A percentile compares a stretch with the other conserved stretches of the same genome.
These are phyloP conservation scores for Alternaria rosae DNA, from an alignment of 2,329 filamentous ascomycete species.

Conservation along the genomic window DNA sequence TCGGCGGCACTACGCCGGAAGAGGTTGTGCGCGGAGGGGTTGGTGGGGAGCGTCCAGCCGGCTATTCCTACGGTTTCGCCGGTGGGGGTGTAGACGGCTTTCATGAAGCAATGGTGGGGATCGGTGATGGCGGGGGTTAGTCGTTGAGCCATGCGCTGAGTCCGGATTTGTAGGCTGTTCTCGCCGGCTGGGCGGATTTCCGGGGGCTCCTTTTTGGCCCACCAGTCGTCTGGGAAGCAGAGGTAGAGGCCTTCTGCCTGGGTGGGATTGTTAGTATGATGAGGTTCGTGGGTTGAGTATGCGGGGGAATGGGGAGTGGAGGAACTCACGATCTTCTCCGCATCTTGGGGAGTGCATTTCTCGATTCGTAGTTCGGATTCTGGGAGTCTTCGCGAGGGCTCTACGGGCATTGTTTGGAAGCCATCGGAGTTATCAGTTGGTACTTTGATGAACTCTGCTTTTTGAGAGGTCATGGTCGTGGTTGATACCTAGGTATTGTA, in stretches of 20 bases:
- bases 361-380: slow-evolving; percentile 28
- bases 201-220: slow-evolving; percentile 32
- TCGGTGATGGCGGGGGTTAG: slow-evolving; percentile 26
- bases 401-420: slow-evolving; percentile 29
- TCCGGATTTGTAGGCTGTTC: slow-evolving; percentile 10
- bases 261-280: neutral
- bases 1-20: slow-evolving; percentile 28
- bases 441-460: slow-evolving; percentile 27
- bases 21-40: slow-evolving; percentile 26
- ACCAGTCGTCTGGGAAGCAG: slow-evolving; percentile 30
- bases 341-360: slow-evolving; percentile 27
- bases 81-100: slow-evolving; percentile 32
- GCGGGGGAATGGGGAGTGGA: too few species aligned
- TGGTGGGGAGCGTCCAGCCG: slow-evolving; percentile 34
- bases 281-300: too few species aligned
- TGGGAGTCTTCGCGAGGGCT: slow-evolving; percentile 25
- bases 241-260: slow-evolving; percentile 42
- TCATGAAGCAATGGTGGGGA: slow-evolving; percentile 33
- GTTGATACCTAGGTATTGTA: too few species aligned
- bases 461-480: slow-evolving; percentile 19
- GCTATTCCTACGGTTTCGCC: slow-evolving; percentile 35
- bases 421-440: slow-evolving; percentile 1
- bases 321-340: slow-evolving; percentile 22
- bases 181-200: slow-evolving; percentile 19
- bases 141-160: slow-evolving; percentile 29